phyloP scores from a whole-genome alignment of 805 yeast genomes.

The Debaryomyces tyrocola region DNA sequence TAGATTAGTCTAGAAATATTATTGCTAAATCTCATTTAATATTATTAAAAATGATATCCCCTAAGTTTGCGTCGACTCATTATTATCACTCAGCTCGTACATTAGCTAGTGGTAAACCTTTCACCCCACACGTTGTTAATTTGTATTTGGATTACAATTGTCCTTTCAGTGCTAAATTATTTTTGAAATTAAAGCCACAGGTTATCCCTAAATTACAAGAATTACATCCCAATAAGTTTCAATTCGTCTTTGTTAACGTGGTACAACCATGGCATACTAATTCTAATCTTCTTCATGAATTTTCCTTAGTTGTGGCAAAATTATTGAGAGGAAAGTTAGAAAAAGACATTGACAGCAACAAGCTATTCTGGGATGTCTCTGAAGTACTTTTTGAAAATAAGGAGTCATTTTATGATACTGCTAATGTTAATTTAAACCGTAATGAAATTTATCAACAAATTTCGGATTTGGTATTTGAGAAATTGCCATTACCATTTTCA shows the following conservation, averaged over 20 bases:
- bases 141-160: constrained; percentile 76
- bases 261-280: constrained; percentile 93
- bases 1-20: no score
- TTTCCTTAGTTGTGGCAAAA: constrained; percentile 66
- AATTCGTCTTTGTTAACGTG: constrained; percentile 66
- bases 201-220: constrained; percentile 53
- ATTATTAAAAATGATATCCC: constrained; percentile 33
- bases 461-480: constrained; percentile 38
- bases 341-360: constrained; percentile 19
- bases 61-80: constrained; percentile 41
- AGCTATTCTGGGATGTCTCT: constrained; percentile 48
- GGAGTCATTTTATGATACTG: constrained; percentile 59
- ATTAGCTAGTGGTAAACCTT: constrained; percentile 10
- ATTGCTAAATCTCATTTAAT: no score
- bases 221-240: constrained; percentile 50
- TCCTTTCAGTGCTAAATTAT: constrained; percentile 69
- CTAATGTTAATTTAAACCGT: constrained; percentile 53
- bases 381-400: constrained; percentile 56
- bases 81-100: constrained; percentile 23
- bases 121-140: constrained; percentile 50
- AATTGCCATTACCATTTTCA: constrained; percentile 28
- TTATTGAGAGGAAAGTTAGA: constrained; percentile 44
- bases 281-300: constrained; percentile 67
- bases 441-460: constrained; percentile 55
- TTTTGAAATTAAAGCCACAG: constrained; percentile 50